Conservation (phyloP, 2,329 filamentous ascomycete genomes). For the Mollisia scopiformis region DNA sequence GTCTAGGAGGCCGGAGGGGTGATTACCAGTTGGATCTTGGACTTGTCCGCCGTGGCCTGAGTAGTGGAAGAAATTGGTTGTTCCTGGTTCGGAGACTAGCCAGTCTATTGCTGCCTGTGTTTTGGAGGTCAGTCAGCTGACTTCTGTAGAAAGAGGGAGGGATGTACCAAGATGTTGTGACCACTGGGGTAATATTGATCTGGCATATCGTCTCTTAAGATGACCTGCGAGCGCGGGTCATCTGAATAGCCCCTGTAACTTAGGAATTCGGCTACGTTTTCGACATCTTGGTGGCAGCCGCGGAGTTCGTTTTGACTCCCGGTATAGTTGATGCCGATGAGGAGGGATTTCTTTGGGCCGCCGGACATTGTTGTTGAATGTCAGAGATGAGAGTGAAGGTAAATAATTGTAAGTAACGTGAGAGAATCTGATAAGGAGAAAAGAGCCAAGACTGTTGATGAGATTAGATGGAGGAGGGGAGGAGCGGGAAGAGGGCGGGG, state of each 20-base stretch:
- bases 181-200: constrained; percentile 40
- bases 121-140: not conserved
- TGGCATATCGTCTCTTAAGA: constrained; percentile 39
- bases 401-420: no score
- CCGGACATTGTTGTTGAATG: not conserved
- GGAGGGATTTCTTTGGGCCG: not conserved
- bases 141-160: not conserved
- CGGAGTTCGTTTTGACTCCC: constrained; percentile 22
- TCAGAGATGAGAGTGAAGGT: not conserved
- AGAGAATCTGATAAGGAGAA: no score
- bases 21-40: constrained; percentile 44
- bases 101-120: constrained; percentile 40
- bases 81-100: constrained; percentile 56
- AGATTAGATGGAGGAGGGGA: not conserved
- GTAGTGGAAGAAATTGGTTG: constrained; percentile 59
- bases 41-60: constrained; percentile 62
- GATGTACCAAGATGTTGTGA: constrained; percentile 38
- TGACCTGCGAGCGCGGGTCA: constrained; percentile 39
- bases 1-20: constrained; percentile 47
- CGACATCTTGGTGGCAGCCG: constrained; percentile 38
- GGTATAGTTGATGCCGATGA: constrained; percentile 14
- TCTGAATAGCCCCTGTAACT: constrained; percentile 41
- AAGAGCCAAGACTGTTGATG: no score
- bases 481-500: not conserved
- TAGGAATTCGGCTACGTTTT: constrained; percentile 42